A percentile compares a stretch with the other conserved stretches of the same genome.
Conservation (phyloP, 495 filamentous ascomycete genomes). For the Xylaria cubensis region DNA sequence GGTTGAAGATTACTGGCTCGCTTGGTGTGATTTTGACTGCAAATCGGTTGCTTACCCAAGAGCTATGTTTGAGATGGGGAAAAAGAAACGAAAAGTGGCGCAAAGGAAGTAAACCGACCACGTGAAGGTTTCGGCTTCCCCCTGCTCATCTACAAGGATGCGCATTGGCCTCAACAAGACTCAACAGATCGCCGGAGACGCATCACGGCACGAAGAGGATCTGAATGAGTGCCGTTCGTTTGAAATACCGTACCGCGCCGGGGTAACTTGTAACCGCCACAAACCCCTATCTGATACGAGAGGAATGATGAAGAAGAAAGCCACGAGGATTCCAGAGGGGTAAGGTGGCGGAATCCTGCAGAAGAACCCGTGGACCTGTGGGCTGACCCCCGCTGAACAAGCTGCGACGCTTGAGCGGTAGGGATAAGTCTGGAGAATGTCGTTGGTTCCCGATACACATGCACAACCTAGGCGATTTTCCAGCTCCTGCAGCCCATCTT, state of each 20-base stretch:
- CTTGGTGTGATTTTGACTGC: not conserved
- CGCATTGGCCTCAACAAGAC: constrained; percentile 6
- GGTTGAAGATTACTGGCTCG: not conserved
- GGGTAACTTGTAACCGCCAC: constrained; percentile 12
- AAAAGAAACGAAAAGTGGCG: constrained; percentile 2
- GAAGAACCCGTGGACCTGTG: constrained; percentile 10
- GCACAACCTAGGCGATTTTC: constrained; percentile 14
- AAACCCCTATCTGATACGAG: not conserved
- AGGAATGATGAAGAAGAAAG: not conserved
- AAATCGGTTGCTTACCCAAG: constrained; percentile 1
- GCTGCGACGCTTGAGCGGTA: constrained; percentile 12
- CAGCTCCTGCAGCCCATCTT: constrained; percentile 25
- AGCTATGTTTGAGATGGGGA: not conserved
- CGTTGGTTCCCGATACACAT: constrained; percentile 19
- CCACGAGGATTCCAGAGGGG: constrained; percentile 4
- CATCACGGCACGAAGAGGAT: not conserved
- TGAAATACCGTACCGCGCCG: not conserved
- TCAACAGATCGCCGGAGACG: not conserved
- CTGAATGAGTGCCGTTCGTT: constrained; percentile 6
- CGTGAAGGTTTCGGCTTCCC: constrained; percentile 11
- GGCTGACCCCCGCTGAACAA: constrained; percentile 19
- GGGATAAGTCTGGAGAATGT: constrained; percentile 7
- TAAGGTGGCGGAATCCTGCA: constrained; percentile 22
- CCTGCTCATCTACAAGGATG: not conserved
- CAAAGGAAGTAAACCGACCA: constrained; percentile 2